These are phyloP conservation scores for Mucor mucedo DNA, from an alignment of 371 early-diverging fungal species.

Conservation along the genomic window DNA sequence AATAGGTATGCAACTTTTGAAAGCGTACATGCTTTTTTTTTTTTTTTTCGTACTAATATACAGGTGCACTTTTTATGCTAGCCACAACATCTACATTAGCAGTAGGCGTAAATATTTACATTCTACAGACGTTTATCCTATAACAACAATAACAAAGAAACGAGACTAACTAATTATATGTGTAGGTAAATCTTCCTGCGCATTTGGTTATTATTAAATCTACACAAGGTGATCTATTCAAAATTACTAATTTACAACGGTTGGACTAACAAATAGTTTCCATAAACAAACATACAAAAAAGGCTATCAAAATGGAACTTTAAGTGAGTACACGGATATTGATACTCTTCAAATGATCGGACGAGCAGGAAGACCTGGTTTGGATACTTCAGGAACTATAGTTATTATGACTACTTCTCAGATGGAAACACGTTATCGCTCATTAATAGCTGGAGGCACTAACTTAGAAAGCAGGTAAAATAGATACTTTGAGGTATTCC, in stretches of 20 bases:
- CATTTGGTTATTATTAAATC: slow-evolving; percentile 87
- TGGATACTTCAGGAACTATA: slow-evolving; percentile 77
- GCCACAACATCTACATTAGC: slow-evolving; percentile 90
- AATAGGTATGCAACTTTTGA: slow-evolving; percentile 55
- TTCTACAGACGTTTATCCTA: neutral
- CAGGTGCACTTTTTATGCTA: slow-evolving; percentile 17
- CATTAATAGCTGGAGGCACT: slow-evolving; percentile 60
- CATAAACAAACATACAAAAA: slow-evolving; percentile 25
- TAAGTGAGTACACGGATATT: slow-evolving; percentile 69
- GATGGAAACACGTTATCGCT: slow-evolving; percentile 60
- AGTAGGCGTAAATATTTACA: slow-evolving; percentile 68
- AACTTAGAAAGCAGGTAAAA: slow-evolving; percentile 69
- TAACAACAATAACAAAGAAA: neutral
- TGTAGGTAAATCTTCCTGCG: slow-evolving; percentile 80
- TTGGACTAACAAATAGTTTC: slow-evolving; percentile 21
- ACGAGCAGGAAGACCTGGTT: slow-evolving; percentile 90
- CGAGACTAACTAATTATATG: neutral
- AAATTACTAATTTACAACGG: neutral
- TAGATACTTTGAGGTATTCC: neutral
- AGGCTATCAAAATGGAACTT: slow-evolving; percentile 67
- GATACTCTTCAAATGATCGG: slow-evolving; percentile 93
- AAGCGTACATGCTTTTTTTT: neutral
- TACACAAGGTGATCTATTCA: slow-evolving; percentile 41
- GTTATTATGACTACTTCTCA: slow-evolving; percentile 75
- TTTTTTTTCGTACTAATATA: neutral